A percentile compares a stretch with the other conserved stretches of the same genome.
phyloP scores from a whole-genome alignment of 371 early-diverging fungal genomes.

The Mortierella sp. region DNA sequence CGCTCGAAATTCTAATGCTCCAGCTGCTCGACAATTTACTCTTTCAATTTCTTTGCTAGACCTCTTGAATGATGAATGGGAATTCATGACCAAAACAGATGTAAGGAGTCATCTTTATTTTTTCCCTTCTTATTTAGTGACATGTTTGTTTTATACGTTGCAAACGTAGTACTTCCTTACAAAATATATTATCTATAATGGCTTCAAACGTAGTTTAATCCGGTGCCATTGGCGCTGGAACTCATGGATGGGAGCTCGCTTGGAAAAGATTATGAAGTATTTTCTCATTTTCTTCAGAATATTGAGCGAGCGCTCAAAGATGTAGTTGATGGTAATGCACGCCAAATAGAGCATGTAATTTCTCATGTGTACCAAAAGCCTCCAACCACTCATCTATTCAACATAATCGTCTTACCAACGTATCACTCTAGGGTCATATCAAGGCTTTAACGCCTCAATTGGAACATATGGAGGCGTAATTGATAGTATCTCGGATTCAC shows the following conservation, averaged over 20 bases:
- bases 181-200: not conserved
- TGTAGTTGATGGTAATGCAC: slow-evolving; percentile 85
- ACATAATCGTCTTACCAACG: not conserved
- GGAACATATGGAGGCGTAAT: slow-evolving; percentile 92
- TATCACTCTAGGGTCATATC: slow-evolving; percentile 81
- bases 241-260: slow-evolving; percentile 90
- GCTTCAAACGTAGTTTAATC: slow-evolving; percentile 79
- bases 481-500: slow-evolving; percentile 83
- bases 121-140: not conserved
- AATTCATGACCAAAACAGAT: slow-evolving; percentile 56
- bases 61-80: slow-evolving; percentile 53
- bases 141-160: not conserved
- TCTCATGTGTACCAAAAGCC: not conserved
- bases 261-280: slow-evolving; percentile 84
- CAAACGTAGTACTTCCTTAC: not conserved
- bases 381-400: not conserved
- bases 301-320: slow-evolving; percentile 88
- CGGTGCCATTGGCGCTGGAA: slow-evolving; percentile 87
- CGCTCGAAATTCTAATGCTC: not conserved
- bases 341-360: not conserved
- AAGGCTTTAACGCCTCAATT: slow-evolving; percentile 92
- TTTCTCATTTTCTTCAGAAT: slow-evolving; percentile 74
- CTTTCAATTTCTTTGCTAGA: slow-evolving; percentile 19
- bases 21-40: not conserved
- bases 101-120: slow-evolving; percentile 22